Evolutionary conservation across 495 filamentous ascomycete genomes (phyloP).

Genomic region (Hypoxylon perforatum): DNA sequence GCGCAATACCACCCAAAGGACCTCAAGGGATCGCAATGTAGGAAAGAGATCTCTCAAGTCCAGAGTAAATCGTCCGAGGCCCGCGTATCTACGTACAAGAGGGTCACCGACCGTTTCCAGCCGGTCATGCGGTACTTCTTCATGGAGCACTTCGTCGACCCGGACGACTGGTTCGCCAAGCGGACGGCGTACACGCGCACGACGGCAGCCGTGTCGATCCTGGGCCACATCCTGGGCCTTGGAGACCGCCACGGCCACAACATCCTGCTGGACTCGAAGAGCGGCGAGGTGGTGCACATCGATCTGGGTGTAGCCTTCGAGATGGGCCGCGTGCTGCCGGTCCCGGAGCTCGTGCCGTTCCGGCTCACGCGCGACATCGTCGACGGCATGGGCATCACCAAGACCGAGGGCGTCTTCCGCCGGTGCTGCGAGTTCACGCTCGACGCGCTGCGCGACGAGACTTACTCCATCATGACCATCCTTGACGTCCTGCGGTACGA

Average conservation of each 20-base stretch:
- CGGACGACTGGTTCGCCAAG: constrained; percentile 93
- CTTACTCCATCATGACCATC: constrained; percentile 95
- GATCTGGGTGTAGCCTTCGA: constrained; percentile 97
- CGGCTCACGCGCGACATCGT: constrained; percentile 94
- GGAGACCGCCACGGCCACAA: constrained; percentile 97
- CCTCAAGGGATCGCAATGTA: constrained; percentile 75
- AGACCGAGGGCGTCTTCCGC: constrained; percentile 94
- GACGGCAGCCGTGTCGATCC: constrained; percentile 93
- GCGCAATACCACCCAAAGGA: constrained; percentile 87
- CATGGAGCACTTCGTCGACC: constrained; percentile 91
- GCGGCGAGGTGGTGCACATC: constrained; percentile 95
- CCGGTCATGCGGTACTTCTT: constrained; percentile 98
- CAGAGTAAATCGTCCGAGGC: constrained; percentile 73
- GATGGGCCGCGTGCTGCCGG: constrained; percentile 88
- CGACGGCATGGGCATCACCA: constrained; percentile 95
- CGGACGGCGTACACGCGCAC: constrained; percentile 90
- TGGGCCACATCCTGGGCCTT: constrained; percentile 93
- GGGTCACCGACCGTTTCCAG: constrained; percentile 81
- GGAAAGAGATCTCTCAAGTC: constrained; percentile 79
- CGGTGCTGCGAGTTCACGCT: constrained; percentile 98
- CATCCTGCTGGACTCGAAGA: constrained; percentile 89
- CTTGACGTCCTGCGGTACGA: constrained; percentile 96
- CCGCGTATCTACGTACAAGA: constrained; percentile 78
- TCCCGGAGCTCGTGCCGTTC: constrained; percentile 96
- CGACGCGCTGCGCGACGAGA: constrained; percentile 90